Conservation (phyloP, 2,329 filamentous ascomycete species). For the Nemania diffusa region DNA sequence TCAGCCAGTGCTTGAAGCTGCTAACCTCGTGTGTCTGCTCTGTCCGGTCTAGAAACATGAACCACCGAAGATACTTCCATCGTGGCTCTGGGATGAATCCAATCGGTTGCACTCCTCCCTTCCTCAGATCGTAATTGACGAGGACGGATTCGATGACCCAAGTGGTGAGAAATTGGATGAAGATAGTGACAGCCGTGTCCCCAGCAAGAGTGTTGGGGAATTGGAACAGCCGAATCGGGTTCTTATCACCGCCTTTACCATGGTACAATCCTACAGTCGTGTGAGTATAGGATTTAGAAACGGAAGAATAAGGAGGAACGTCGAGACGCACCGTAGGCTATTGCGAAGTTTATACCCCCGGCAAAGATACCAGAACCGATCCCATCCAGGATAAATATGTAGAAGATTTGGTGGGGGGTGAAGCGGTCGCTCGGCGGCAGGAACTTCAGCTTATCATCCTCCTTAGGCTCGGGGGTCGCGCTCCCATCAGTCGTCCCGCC, state of each 20-base stretch:
- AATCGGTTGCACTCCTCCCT: conserved; percentile 58
- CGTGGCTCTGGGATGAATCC: conserved; percentile 55
- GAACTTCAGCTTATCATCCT: conserved; percentile 23
- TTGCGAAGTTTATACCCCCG: conserved; percentile 62
- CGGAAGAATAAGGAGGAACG: neutral
- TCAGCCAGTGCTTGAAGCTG: conserved; percentile 47
- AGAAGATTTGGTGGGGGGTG: conserved; percentile 59
- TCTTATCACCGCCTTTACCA: conserved; percentile 48
- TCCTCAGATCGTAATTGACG: conserved; percentile 59
- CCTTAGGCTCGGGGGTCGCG: conserved; percentile 21
- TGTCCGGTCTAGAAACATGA: conserved; percentile 54
- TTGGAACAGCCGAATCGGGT: conserved; percentile 59
- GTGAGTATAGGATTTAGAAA: conserved; percentile 19
- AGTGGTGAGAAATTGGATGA: conserved; percentile 62
- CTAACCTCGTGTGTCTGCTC: conserved; percentile 44
- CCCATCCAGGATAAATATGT: conserved; percentile 60
- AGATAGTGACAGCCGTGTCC: conserved; percentile 62
- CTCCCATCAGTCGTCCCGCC: conserved; percentile 7
- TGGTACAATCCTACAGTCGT: conserved; percentile 59
- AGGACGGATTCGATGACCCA: conserved; percentile 61
- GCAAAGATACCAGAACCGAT: conserved; percentile 59
- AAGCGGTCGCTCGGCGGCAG: conserved; percentile 52
- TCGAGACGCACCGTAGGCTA: conserved; percentile 59
- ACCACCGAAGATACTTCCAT: conserved; percentile 53
- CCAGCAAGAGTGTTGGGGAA: conserved; percentile 62